phyloP scores from a whole-genome alignment of 1,284 basidiomycete species.

The Ceratobasidium theobromae region DNA sequence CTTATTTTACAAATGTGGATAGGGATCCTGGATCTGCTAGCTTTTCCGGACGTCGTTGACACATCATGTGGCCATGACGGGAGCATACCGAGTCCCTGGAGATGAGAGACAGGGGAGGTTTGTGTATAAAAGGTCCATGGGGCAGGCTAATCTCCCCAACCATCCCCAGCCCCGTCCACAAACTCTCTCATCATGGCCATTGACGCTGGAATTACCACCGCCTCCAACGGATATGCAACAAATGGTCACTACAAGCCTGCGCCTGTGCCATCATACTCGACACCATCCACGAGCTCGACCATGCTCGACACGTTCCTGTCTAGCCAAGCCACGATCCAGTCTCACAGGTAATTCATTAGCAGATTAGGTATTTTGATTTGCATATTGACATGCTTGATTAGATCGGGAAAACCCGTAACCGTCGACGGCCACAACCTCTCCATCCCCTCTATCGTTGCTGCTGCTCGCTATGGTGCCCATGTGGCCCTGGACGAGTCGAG shows the following conservation, averaged over 20 bases:
- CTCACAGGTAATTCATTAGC: constrained; percentile 26
- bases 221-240: constrained; percentile 5
- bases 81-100: no score
- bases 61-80: constrained; percentile 19
- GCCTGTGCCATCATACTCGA: not conserved
- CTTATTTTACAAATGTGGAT: no score
- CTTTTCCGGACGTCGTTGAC: no score
- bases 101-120: no score
- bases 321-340: constrained; percentile 17
- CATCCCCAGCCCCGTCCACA: not conserved
- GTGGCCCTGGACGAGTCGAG: constrained; percentile 57
- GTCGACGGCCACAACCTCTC: constrained; percentile 71
- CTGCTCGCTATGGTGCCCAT: constrained; percentile 61
- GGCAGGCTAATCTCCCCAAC: no score
- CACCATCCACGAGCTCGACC: not conserved
- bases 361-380: constrained; percentile 22
- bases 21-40: no score
- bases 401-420: constrained; percentile 47
- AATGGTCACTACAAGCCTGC: constrained; percentile 14
- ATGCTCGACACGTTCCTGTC: constrained; percentile 33
- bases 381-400: constrained; percentile 6
- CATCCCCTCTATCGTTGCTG: constrained; percentile 70
- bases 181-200: constrained; percentile 26
- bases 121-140: no score
- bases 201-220: constrained; percentile 8